Evolutionary conservation across 176 grass and related monocot species (phyloP), one percentile per base, ranked within the genome.

Genomic region (Carex kokanica): DNA sequence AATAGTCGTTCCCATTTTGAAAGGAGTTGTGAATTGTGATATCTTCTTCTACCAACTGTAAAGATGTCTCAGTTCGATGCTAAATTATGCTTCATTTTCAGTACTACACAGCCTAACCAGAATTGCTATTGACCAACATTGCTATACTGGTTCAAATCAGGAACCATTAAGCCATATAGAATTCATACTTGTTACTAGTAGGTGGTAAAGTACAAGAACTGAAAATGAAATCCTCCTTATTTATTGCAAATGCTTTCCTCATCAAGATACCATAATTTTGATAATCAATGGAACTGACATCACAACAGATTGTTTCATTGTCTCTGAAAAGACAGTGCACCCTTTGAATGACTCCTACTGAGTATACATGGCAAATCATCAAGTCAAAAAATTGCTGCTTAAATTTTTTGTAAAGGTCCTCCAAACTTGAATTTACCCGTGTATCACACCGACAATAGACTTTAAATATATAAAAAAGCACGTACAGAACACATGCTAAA

Each of bases 61-160:
- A 25, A 29, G n/a, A 60, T 61, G 36, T 24, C 3, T 60, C 29
- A 31, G 29, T 81, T 40, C 15, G 3, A 25, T 81, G 36, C 23
- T 81, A 81, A 81, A 81, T 61, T 77, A 24, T 27, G 40, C 54
- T 52, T 55, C 73, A 77, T 7, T 17, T 24, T 32, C 73, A 77
- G 73, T 29, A 29, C 11, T 53, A 49, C 17, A 51, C 3, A 49
- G 17, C 36, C 16, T 71, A 8, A 21, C 34, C 67, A 45, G 38
- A 45, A 45, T 18, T 43, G 38, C 36, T 45, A 21, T 45, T 20
- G 17, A 74, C 70, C 41, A 25, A 21, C 11, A 1, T 24, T 52
- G n/a, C 43, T 52, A 9, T 52, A 74, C 41, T 52, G 41, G 73
- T 77, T 32, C 12, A 23, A 4, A 8, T 36, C 29, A 38, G 9